Percentiles rank a stretch among this genome's conserved stretches.
Conservation (phyloP, 1,284 basidiomycete species). For the Sphagnurus paluster region DNA sequence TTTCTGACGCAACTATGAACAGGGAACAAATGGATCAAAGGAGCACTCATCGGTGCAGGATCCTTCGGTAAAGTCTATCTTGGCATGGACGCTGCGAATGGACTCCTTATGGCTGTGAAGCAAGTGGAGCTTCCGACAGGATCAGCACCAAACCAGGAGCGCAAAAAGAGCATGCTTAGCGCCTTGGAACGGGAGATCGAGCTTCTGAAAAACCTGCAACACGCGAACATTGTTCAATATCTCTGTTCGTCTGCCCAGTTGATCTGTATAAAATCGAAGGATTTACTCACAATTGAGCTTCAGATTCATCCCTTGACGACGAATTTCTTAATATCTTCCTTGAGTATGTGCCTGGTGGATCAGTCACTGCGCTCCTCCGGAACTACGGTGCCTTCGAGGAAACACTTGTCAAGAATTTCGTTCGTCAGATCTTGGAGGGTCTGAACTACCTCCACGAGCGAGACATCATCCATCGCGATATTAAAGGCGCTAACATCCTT, state of each 20-base stretch:
- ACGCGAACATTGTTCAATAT: constrained; percentile 98
- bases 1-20: constrained; percentile 21
- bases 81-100: constrained; percentile 94
- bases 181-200: constrained; percentile 97
- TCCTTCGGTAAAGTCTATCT: constrained; percentile 96
- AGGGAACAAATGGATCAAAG: constrained; percentile 98
- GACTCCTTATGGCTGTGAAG: constrained; percentile 98
- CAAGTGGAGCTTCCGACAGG: constrained; percentile 95
- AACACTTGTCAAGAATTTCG: constrained; percentile 90
- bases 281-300: constrained; percentile 10
- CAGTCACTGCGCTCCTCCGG: constrained; percentile 88
- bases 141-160: constrained; percentile 86
- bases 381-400: constrained; percentile 99
- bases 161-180: constrained; percentile 93
- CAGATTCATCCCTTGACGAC: constrained; percentile 88
- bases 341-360: constrained; percentile 98
- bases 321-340: constrained; percentile 96
- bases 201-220: constrained; percentile 91
- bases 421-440: constrained; percentile 91
- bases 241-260: constrained; percentile 63
- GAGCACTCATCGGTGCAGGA: constrained; percentile 95
- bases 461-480: constrained; percentile 97
- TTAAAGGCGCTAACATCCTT: constrained; percentile 97
- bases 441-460: constrained; percentile 92
- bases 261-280: constrained; percentile 3